Evolutionary conservation across 2,329 filamentous ascomycete genomes (phyloP), one percentile per base, ranked within the genome.

Genomic region (Arthrobotrys musiformis): DNA sequence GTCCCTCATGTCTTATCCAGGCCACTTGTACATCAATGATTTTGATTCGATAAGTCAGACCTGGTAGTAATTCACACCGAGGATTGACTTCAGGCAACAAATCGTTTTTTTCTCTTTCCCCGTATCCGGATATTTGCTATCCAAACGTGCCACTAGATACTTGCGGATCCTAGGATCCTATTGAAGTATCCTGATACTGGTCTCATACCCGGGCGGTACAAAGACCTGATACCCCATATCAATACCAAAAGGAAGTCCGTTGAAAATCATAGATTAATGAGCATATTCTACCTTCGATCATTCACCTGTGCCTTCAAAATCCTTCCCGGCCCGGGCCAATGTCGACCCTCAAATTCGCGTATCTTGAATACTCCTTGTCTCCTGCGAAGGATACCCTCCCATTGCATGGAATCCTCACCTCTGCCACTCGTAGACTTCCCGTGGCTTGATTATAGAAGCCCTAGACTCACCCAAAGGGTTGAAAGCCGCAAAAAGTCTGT

Each of bases 1-100:
- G 33, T 37, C 54, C 40, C 19, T 58, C n/a, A 40, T 58, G 33
- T 40, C 17, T 33, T 24, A 58, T 58, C 54, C 11, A 9, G 19
- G 5, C 40, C 33, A 13, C n/a, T n/a, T n/a, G n/a, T 15, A 40
- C 26, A 35, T 35, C 8, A 15, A 2, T 40, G 11, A 24, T 24
- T 37, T 15, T 40, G 30, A 40, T 58, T 58, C 54, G 54, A 58
- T n/a, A 40, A 19, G 9, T 6, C 5, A 9, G 11, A 7, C 50
- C 35, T 19, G 11, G 24, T 1, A 17, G 40, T 40, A 5, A 17
- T 40, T 15, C 11, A 19, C 8, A 40, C 26, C 13, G 9, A 11
- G 19, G 26, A 26, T 33, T n/a, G 8, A 37, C 19, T 58, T 58
- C 54, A 58, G 54, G 54, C 54, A 58, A 37, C 54, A 37, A 19